These are phyloP conservation scores for Penicillium angulare DNA, from an alignment of 495 filamentous ascomycete genomes.

Conservation along the genomic window DNA sequence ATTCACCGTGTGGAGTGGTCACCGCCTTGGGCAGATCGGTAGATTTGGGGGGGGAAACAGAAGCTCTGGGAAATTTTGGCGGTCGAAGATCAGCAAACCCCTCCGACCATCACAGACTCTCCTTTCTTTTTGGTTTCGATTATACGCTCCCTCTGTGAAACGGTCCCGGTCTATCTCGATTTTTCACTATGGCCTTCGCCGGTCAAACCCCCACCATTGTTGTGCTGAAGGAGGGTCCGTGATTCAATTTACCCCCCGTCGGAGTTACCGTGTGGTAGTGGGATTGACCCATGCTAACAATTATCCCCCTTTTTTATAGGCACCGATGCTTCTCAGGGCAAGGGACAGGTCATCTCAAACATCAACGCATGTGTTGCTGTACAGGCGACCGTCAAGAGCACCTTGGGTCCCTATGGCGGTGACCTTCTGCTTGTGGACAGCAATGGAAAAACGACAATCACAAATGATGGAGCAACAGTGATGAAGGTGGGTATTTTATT, in stretches of 20 bases:
- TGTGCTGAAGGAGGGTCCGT: slow-evolving; percentile 93
- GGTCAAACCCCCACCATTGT: slow-evolving; percentile 98
- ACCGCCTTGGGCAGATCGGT: slow-evolving; percentile 36
- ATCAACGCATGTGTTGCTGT: slow-evolving; percentile 99
- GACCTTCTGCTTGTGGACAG: slow-evolving; percentile 93
- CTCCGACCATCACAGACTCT: slow-evolving; percentile 23
- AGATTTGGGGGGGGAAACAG: slow-evolving; percentile 29
- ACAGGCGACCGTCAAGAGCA: slow-evolving; percentile 91
- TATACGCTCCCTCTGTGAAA: slow-evolving; percentile 12
- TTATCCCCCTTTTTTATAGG: slow-evolving; percentile 53
- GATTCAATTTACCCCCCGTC: slow-evolving; percentile 26
- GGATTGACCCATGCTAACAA: slow-evolving; percentile 25
- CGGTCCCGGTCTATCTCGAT: slow-evolving; percentile 18
- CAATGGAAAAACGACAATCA: slow-evolving; percentile 95
- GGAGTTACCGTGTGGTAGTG: slow-evolving; percentile 23
- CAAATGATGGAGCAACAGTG: slow-evolving; percentile 97
- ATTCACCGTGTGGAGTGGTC: slow-evolving; percentile 23
- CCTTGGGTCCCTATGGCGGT: slow-evolving; percentile 95
- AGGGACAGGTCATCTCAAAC: slow-evolving; percentile 95
- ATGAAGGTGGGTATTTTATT: slow-evolving; percentile 75
- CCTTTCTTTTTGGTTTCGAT: slow-evolving; percentile 20
- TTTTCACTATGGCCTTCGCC: slow-evolving; percentile 81
- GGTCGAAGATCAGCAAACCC: slow-evolving; percentile 33
- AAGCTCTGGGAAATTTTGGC: slow-evolving; percentile 52
- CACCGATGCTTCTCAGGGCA: slow-evolving; percentile 95